Evolutionary conservation across 768 basidiomycete species (phyloP).

Genomic region (Leccinum longicurvipes): DNA sequence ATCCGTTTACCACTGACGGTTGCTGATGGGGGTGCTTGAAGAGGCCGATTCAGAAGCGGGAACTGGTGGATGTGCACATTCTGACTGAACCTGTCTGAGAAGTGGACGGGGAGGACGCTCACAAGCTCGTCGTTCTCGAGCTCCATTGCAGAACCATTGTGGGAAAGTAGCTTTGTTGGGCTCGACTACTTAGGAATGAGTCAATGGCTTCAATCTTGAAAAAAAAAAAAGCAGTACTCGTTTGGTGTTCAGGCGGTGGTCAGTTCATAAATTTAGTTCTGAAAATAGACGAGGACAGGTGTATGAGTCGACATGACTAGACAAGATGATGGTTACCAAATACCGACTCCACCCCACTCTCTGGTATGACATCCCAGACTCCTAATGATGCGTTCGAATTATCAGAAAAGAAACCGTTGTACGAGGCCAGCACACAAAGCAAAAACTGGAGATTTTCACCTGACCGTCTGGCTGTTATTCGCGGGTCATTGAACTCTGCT

Average conservation of each 20-base stretch:
- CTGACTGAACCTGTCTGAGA: conserved; percentile 56
- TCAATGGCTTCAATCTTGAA: no score
- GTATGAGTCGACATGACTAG: no score
- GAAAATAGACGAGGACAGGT: no score
- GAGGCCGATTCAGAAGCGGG: conserved; percentile 68
- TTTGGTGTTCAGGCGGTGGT: not conserved
- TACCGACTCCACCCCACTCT: not conserved
- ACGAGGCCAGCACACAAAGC: conserved; percentile 78
- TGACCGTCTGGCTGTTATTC: conserved; percentile 55
- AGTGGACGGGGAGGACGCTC: conserved; percentile 67
- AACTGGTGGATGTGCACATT: conserved; percentile 80
- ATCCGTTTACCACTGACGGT: conserved; percentile 71
- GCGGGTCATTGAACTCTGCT: conserved; percentile 66
- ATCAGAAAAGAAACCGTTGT: conserved; percentile 46
- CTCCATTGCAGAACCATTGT: conserved; percentile 22
- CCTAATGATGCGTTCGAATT: not conserved
- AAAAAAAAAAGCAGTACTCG: no score
- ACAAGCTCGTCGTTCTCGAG: conserved; percentile 56
- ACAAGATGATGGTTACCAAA: no score
- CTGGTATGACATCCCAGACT: not conserved
- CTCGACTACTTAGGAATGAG: no score
- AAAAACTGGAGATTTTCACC: conserved; percentile 87
- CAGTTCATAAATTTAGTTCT: no score
- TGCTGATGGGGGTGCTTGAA: conserved; percentile 77
- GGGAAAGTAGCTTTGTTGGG: no score